These are phyloP conservation scores for Kodamaea arcana DNA, from an alignment of 1,139 yeast genomes.

Conservation along the genomic window DNA sequence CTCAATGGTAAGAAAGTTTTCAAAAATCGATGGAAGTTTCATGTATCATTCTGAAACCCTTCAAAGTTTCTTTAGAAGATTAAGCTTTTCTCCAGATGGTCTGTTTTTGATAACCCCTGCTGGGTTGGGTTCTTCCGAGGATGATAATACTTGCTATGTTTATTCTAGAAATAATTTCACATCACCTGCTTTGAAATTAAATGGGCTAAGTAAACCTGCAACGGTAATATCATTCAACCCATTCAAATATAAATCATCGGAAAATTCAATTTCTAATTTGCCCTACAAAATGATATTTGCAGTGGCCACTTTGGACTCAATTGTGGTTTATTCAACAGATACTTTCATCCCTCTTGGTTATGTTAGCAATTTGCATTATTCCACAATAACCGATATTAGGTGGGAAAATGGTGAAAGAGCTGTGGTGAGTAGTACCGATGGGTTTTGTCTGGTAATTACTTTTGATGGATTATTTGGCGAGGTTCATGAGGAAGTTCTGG, in stretches of 20 bases:
- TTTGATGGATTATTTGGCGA: conserved; percentile 58
- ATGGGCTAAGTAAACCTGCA: conserved; percentile 81
- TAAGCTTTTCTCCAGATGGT: conserved; percentile 89
- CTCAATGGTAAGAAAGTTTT: conserved; percentile 17
- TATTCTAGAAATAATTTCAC: conserved; percentile 66
- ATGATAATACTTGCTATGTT: conserved; percentile 64
- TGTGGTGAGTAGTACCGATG: conserved; percentile 86
- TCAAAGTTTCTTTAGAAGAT: conserved; percentile 83
- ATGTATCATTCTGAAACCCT: conserved; percentile 82
- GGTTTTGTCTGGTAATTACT: conserved; percentile 72
- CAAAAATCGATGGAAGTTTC: conserved; percentile 29
- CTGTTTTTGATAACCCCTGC: conserved; percentile 74
- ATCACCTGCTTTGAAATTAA: conserved; percentile 72
- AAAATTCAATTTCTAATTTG: conserved; percentile 35
- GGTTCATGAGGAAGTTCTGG: conserved; percentile 4
- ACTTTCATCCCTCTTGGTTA: conserved; percentile 63
- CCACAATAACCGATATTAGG: conserved; percentile 78
- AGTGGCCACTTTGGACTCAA: conserved; percentile 88
- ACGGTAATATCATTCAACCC: conserved; percentile 80
- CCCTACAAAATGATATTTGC: conserved; percentile 86
- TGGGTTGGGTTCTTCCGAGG: conserved; percentile 35
- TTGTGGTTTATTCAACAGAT: conserved; percentile 77
- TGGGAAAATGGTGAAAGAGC: conserved; percentile 78
- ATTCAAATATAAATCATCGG: conserved; percentile 41
- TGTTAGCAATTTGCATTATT: conserved; percentile 78